A percentile compares a stretch with the other conserved stretches of the same genome.
These are phyloP conservation scores for Populus nigra DNA, from an alignment of 345 rosid genomes.

Conservation along the genomic window DNA sequence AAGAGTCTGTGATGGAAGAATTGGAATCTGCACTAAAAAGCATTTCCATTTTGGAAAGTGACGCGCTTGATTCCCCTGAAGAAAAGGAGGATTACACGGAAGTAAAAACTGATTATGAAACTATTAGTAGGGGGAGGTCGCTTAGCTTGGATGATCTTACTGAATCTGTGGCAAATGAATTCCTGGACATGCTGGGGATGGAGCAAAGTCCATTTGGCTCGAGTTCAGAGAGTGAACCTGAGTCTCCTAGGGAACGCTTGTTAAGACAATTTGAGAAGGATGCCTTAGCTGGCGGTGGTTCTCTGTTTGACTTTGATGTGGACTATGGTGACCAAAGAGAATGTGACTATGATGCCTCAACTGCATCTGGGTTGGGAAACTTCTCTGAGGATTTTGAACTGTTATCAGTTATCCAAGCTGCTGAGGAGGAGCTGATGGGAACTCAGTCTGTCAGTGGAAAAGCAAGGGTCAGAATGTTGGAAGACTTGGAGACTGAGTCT, in stretches of 20 bases:
- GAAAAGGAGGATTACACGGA: conserved; percentile 39
- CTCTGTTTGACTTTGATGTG: conserved; percentile 56
- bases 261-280: conserved; percentile 88
- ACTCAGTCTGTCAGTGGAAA: conserved; percentile 38
- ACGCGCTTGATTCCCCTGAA: conserved; percentile 52
- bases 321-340: conserved; percentile 46
- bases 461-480: conserved; percentile 64
- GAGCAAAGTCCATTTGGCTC: conserved; percentile 68
- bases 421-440: conserved; percentile 57
- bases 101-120: conserved; percentile 26
- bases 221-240: conserved; percentile 81
- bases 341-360: conserved; percentile 29
- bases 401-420: conserved; percentile 49
- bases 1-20: conserved; percentile 69
- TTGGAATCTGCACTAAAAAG: conserved; percentile 65
- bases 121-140: conserved; percentile 37
- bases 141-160: conserved; percentile 51
- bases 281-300: conserved; percentile 54
- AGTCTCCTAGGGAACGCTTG: conserved; percentile 89
- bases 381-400: conserved; percentile 48
- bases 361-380: conserved; percentile 34
- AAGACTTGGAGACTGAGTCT: conserved; percentile 77
- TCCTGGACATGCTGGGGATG: conserved; percentile 76
- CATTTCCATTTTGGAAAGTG: conserved; percentile 59
- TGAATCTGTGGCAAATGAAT: conserved; percentile 72